These are phyloP conservation scores for Colletotrichum nymphaeae DNA, from an alignment of 2,329 filamentous ascomycete genomes.

Conservation along the genomic window DNA sequence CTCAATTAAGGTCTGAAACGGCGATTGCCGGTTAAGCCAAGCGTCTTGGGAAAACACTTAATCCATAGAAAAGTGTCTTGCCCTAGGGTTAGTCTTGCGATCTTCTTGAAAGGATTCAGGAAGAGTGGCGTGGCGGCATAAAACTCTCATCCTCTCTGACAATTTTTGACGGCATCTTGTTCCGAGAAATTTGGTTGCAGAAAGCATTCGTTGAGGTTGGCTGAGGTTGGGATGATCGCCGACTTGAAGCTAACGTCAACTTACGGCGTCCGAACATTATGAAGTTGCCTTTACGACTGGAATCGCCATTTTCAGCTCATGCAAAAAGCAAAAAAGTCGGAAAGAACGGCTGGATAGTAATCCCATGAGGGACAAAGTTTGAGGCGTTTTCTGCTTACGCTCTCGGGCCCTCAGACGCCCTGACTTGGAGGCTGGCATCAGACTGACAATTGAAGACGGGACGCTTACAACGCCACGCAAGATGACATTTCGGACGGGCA, in stretches of 20 bases:
- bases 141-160: background rate
- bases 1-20: background rate
- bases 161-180: too few species aligned
- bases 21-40: background rate
- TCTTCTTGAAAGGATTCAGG: background rate
- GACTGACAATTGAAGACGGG: background rate
- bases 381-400: background rate
- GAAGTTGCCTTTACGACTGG: background rate
- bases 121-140: background rate
- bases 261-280: background rate
- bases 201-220: background rate
- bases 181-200: background rate
- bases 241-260: background rate
- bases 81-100: background rate
- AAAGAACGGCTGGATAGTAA: background rate
- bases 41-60: background rate
- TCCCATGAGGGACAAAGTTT: background rate
- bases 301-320: background rate
- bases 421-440: constrained; percentile 2
- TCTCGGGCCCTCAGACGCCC: background rate
- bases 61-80: background rate
- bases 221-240: background rate
- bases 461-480: constrained; percentile 19
- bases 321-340: background rate
- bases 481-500: background rate